A percentile compares a stretch with the other conserved stretches of the same genome.
Conservation (phyloP, 768 basidiomycete species). For the Phylloporus rhodoxanthus region DNA sequence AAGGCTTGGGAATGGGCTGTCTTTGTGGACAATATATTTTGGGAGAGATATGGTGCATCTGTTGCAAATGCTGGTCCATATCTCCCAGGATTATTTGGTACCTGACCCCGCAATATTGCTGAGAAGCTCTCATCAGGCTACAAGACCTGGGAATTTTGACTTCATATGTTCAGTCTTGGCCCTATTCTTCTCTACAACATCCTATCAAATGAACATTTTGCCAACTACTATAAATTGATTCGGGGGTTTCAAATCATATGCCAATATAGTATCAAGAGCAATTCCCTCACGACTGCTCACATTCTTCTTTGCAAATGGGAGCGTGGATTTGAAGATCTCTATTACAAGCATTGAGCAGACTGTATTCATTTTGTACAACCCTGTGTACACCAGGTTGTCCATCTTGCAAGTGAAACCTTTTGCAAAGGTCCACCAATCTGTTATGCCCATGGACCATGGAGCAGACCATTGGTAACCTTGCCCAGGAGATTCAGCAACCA, state of each 20-base stretch:
- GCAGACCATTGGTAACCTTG: no score
- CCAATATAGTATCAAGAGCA: conserved; percentile 16
- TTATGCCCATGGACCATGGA: no score
- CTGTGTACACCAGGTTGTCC: conserved; percentile 24
- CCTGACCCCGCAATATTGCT: conserved; percentile 20
- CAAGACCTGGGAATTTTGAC: conserved; percentile 25
- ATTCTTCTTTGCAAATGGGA: conserved; percentile 18
- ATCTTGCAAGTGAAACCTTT: conserved; percentile 10
- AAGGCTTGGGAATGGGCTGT: conserved; percentile 30
- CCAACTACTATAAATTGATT: conserved; percentile 8
- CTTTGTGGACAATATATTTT: conserved; percentile 14
- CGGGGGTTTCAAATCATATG: conserved; percentile 17
- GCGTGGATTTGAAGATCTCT: conserved; percentile 27
- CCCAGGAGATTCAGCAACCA: no score
- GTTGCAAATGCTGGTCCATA: conserved; percentile 4
- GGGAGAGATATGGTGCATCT: neutral
- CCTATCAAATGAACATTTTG: conserved; percentile 8
- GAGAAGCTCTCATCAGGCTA: conserved; percentile 25
- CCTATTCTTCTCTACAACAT: conserved; percentile 14
- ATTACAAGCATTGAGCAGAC: conserved; percentile 19
- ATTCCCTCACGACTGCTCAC: conserved; percentile 14
- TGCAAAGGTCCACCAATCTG: no score
- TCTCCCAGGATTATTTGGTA: conserved; percentile 10
- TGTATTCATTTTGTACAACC: conserved; percentile 30
- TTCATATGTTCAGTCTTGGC: conserved; percentile 15